Evolutionary conservation across 495 filamentous ascomycete species (phyloP), one percentile per base, ranked within the genome.

Genomic region (Penicillium paxilli): DNA sequence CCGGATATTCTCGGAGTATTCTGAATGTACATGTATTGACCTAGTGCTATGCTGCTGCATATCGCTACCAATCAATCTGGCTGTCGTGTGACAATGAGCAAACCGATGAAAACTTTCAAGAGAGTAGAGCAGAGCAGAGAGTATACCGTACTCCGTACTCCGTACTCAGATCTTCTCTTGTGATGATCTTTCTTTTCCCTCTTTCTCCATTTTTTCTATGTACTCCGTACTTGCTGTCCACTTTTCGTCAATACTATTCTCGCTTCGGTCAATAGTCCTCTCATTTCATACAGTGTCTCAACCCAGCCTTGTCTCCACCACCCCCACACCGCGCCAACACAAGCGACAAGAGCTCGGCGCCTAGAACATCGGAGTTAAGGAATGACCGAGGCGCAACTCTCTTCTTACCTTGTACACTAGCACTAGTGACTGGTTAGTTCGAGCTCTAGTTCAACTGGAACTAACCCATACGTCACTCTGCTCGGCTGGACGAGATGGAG

Each of bases 291-390:
- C 9, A 49, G 32, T 37, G 20, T 33, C 25, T 32, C 17, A 22
- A 21, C 17, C 25, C 3, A 23, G 8, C 19, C 14, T 30, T 14
- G n/a, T 25, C 32, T 32, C 20, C 54, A 42, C 42, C 49, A 12
- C 54, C 58, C 54, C 58, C 58, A 51, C 58, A 61, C 30, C 58
- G 58, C 58, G 54, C 30, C 51, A 62, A 61, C 40, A 51, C 58
- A 58, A 58, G 54, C 59, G 59, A 58, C 55, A 5, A 28, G 22
- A 35, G 17, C 22, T 26, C 42, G 54, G 54, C 54, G 50, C 47
- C 47, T 58, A 54, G 54, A 38, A 38, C 35, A 5, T 38, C 35
- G 35, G 35, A 38, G n/a, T 38, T 38, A 19, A 16, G 35, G 17
- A 14, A 16, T 38, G 35, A 19, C 35, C 35, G 35, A 38, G 35